Conservation (phyloP, 2,329 filamentous ascomycete genomes). For the Laburnicola sp. region DNA sequence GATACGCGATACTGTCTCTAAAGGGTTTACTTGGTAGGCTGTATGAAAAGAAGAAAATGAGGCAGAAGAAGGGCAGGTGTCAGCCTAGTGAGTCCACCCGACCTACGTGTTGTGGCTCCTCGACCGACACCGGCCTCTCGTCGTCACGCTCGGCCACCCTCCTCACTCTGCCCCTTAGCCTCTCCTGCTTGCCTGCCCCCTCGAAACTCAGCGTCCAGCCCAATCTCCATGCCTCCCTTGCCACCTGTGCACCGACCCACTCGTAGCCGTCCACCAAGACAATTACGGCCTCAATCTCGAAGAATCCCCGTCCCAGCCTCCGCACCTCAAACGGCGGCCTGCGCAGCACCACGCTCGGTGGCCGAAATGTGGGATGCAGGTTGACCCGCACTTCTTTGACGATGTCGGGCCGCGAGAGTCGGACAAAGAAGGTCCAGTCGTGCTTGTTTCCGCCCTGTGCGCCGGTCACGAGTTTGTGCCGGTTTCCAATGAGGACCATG, state of each 20-base stretch:
- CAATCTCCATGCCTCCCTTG: too few species aligned
- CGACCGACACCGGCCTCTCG: too few species aligned
- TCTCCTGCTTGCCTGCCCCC: too few species aligned
- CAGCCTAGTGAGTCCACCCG: too few species aligned
- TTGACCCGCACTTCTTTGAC: constrained; percentile 50
- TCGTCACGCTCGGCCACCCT: too few species aligned
- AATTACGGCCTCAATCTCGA: constrained; percentile 46
- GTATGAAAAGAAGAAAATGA: too few species aligned
- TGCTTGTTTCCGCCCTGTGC: constrained; percentile 48
- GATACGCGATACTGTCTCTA: too few species aligned
- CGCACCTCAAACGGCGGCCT: constrained; percentile 47
- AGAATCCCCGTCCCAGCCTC: constrained; percentile 50
- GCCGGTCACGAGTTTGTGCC: constrained; percentile 39
- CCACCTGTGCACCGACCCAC: constrained; percentile 51
- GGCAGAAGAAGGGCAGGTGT: too few species aligned
- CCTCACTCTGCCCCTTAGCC: too few species aligned
- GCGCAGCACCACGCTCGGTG: constrained; percentile 38
- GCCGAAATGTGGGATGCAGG: constrained; percentile 50
- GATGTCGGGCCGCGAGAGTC: constrained; percentile 49
- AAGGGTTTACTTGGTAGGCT: too few species aligned
- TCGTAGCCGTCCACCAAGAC: constrained; percentile 49
- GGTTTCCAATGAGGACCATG: constrained; percentile 52
- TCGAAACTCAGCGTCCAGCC: too few species aligned
- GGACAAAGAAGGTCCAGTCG: constrained; percentile 53
- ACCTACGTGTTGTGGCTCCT: too few species aligned